Conservation (phyloP, 768 basidiomycete species). For the Dentipellis fragilis region DNA sequence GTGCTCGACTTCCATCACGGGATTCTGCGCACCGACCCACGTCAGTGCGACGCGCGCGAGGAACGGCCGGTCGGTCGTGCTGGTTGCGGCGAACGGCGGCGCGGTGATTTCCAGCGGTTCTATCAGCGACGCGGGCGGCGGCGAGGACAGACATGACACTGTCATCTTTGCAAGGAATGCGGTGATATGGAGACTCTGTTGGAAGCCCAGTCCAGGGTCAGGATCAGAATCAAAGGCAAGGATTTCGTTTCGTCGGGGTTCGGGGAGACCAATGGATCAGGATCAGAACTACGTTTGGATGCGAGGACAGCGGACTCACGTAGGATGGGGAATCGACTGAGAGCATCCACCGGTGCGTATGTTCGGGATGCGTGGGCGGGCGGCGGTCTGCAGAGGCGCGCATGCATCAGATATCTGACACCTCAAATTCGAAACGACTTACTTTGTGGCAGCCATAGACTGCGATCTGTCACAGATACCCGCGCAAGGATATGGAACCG, state of each 20-base stretch:
- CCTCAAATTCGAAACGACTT: conserved; percentile 4
- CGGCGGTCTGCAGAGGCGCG: conserved; percentile 23
- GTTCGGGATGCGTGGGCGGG: conserved; percentile 11
- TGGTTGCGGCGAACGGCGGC: conserved; percentile 20
- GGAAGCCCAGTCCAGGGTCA: no score
- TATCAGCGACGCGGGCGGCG: conserved; percentile 26
- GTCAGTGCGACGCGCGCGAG: conserved; percentile 30
- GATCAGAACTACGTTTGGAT: background rate
- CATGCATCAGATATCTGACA: background rate
- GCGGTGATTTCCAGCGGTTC: conserved; percentile 21
- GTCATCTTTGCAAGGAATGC: conserved; percentile 23
- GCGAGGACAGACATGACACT: conserved; percentile 27
- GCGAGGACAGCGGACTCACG: conserved; percentile 21
- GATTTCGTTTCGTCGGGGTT: background rate
- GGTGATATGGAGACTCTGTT: conserved; percentile 25
- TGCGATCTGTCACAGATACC: conserved; percentile 32
- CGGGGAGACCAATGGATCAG: background rate
- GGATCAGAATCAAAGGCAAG: no score
- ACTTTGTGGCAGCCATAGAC: conserved; percentile 34
- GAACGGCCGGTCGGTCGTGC: conserved; percentile 35
- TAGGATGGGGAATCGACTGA: conserved; percentile 36
- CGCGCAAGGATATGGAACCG: conserved; percentile 40
- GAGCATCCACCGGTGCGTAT: conserved; percentile 40
- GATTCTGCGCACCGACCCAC: conserved; percentile 33
- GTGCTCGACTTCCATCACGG: conserved; percentile 34